Percentiles rank a stretch among this genome's conserved stretches.
Evolutionary conservation across 176 grass and related monocot species (phyloP).

Genomic region (Bothriochloa decipiens): DNA sequence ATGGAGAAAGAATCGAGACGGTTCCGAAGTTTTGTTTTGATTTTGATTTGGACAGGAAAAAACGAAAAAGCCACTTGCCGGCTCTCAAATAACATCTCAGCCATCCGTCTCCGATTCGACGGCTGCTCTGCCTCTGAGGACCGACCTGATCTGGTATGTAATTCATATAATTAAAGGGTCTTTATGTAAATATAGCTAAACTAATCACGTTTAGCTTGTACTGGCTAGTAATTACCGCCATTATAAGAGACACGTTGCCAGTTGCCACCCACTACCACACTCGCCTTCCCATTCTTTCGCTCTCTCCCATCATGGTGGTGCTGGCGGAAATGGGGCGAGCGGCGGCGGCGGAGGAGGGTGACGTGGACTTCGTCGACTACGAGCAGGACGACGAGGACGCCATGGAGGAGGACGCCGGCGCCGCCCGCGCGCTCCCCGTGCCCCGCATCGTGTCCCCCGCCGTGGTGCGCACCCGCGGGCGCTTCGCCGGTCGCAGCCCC

Average conservation of each 20-base stretch:
- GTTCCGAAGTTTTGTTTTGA: neutral
- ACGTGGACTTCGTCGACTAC: slow-evolving; percentile 52
- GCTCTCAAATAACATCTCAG: neutral
- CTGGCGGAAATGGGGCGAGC: slow-evolving; percentile 9
- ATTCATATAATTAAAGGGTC: neutral
- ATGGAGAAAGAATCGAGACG: neutral
- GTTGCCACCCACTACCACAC: slow-evolving; percentile 20
- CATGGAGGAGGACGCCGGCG: slow-evolving; percentile 54
- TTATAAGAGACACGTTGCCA: slow-evolving; percentile 40
- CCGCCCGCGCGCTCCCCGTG: slow-evolving; percentile 48
- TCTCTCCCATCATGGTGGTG: slow-evolving; percentile 1
- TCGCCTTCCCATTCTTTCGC: neutral
- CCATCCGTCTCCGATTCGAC: neutral
- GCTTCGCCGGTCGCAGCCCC: slow-evolving; percentile 43
- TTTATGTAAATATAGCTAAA: neutral
- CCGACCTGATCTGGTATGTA: neutral
- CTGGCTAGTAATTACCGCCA: slow-evolving; percentile 35
- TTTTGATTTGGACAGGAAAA: neutral
- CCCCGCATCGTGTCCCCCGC: slow-evolving; percentile 49
- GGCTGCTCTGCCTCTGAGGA: neutral
- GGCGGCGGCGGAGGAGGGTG: slow-evolving; percentile 19
- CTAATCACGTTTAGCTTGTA: slow-evolving; percentile 35
- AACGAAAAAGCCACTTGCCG: neutral
- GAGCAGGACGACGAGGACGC: slow-evolving; percentile 37
- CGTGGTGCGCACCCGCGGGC: slow-evolving; percentile 41